These are phyloP conservation scores for Penicillium argentinense DNA, from an alignment of 495 filamentous ascomycete genomes.

Conservation along the genomic window DNA sequence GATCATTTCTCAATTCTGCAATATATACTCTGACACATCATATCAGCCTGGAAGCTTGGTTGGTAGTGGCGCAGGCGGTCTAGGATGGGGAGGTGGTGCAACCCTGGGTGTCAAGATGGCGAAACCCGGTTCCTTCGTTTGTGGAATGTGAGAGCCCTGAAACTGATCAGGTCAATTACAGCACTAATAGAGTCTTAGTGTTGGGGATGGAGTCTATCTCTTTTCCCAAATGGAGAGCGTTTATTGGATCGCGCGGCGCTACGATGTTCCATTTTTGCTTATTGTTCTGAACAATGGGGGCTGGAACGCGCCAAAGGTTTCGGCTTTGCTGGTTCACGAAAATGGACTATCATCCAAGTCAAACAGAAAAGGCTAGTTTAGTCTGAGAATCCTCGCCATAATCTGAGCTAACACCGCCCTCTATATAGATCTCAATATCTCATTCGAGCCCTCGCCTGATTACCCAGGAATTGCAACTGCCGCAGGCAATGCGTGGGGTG, in stretches of 20 bases:
- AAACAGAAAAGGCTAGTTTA: conserved; percentile 19
- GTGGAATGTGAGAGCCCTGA: conserved; percentile 16
- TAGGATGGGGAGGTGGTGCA: conserved; percentile 90
- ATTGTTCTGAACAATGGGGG: conserved; percentile 84
- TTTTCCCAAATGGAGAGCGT: conserved; percentile 82
- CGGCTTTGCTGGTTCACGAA: conserved; percentile 71
- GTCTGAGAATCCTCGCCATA: no score
- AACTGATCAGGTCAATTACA: neutral
- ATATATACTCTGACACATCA: no score
- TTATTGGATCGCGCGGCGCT: conserved; percentile 84
- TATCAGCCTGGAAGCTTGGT: conserved; percentile 18
- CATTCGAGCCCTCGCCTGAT: conserved; percentile 75
- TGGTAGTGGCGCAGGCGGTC: conserved; percentile 73
- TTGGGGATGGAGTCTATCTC: conserved; percentile 84
- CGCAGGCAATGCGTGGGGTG: conserved; percentile 40
- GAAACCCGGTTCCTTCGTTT: conserved; percentile 21
- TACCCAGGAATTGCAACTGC: conserved; percentile 85
- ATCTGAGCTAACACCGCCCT: neutral
- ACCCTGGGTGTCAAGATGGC: conserved; percentile 82
- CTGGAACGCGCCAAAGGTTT: conserved; percentile 76
- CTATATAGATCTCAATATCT: conserved; percentile 63
- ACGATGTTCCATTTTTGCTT: conserved; percentile 83
- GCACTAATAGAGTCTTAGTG: conserved; percentile 28
- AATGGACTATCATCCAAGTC: conserved; percentile 46
- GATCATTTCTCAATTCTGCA: neutral